A percentile compares a stretch with the other conserved stretches of the same genome.
These are phyloP conservation scores for Polyporus arcularius DNA, from an alignment of 768 basidiomycete species.

Conservation along the genomic window DNA sequence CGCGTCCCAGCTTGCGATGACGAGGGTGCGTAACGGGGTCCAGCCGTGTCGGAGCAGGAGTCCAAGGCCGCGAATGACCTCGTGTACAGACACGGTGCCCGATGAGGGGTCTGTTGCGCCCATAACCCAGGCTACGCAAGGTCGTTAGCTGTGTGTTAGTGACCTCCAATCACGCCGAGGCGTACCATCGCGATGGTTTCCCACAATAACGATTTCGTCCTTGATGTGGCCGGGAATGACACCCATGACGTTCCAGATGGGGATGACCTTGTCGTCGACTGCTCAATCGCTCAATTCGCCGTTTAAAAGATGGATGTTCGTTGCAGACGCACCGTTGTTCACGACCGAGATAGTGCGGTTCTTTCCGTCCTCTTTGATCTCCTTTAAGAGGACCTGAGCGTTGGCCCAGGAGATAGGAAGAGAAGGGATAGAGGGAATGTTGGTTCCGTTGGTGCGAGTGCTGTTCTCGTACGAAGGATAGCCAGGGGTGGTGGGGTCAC, in stretches of 20 bases:
- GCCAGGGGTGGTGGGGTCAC: constrained; percentile 87
- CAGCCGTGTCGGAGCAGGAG: constrained; percentile 68
- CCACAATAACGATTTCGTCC: constrained; percentile 85
- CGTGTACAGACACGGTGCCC: constrained; percentile 77
- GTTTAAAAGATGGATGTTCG: not conserved
- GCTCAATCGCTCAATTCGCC: not conserved
- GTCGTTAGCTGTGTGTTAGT: constrained; percentile 30
- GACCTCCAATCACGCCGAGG: not conserved
- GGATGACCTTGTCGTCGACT: constrained; percentile 80
- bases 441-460: constrained; percentile 58
- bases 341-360: constrained; percentile 51
- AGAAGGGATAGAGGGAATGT: constrained; percentile 77
- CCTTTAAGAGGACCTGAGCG: constrained; percentile 59
- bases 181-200: constrained; percentile 87
- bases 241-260: constrained; percentile 90
- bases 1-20: constrained; percentile 81
- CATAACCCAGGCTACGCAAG: constrained; percentile 58
- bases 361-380: constrained; percentile 45
- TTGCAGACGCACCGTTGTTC: constrained; percentile 49
- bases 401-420: constrained; percentile 91
- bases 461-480: constrained; percentile 84
- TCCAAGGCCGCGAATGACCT: constrained; percentile 77
- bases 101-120: constrained; percentile 81
- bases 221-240: constrained; percentile 81
- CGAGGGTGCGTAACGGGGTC: constrained; percentile 79